Base-by-base conservation (phyloP, 2,329 filamentous ascomycete genomes). In the Penicillium expansum region DNA sequence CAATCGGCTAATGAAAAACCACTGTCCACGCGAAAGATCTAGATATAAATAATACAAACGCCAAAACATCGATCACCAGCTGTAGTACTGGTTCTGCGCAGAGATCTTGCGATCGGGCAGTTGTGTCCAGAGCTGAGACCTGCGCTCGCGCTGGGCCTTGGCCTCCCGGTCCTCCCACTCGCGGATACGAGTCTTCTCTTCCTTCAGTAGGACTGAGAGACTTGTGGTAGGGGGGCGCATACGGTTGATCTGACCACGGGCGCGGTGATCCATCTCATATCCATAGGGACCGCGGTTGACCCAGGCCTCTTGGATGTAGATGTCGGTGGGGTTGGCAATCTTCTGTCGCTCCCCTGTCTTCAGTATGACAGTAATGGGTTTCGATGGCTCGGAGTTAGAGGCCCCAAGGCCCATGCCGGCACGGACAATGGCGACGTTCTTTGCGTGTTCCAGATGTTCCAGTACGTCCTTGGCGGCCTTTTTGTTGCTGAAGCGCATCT, bases 401-500 rank as follows among this genome's bases (percentile, higher is more conserved):
- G 55, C 59, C 29, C 79, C 73, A 62, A 97, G 77, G 0, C 92
- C 92, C 93, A 99, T 97, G 13, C 91, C 92, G 38, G 88, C 83
- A 66, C 83, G 83, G 16, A 89, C 89, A 63, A 96, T 80, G 35
- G 94, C 94, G 68, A 88, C 79, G 70, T 96, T 90, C 56, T 88
- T 85, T 1, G 93, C 92, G 67, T 90, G 83, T 70, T 94, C 85
- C 18, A 99, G 79, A 70, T 94, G 90, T 69, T 86, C 87, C 65
- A 84, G 79, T 29, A 97, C 85, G 69, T 96, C 91, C 64, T 84
- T 80, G 7, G 93, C 90, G 62, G 89, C 89, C 79, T 92, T 93
- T 84, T 99, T 99, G 80, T 91, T 91, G 74, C 88, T 93, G 79
- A 93, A 97, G 55, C 88, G 85, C 91, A 99, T 96, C 81, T 99